A percentile compares a stretch with the other conserved stretches of the same genome.
Conservation (phyloP, 2,329 filamentous ascomycete genomes). For the Arthrobotrys pseudoclavata region DNA sequence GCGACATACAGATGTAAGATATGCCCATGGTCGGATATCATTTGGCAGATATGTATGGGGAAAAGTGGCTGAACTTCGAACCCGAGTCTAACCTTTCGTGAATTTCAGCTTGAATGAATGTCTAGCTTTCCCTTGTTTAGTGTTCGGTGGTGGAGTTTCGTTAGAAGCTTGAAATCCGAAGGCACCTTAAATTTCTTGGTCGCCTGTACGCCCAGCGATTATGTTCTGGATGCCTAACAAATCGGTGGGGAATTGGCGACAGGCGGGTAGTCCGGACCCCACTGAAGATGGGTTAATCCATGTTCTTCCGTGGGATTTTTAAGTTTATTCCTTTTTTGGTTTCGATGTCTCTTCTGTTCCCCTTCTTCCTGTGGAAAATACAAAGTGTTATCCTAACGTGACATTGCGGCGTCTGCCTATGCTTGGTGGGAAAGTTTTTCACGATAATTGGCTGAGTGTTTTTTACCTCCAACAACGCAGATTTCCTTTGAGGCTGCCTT, state of each 20-base stretch:
- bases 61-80: background rate
- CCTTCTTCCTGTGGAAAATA: background rate
- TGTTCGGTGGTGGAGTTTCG: background rate
- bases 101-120: background rate
- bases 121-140: constrained; percentile 13
- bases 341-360: background rate
- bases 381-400: constrained; percentile 32
- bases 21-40: background rate
- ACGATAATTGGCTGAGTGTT: constrained; percentile 15
- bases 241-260: constrained; percentile 28
- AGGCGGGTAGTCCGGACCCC: constrained; percentile 31
- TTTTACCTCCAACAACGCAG: constrained; percentile 19
- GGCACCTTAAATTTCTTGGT: constrained; percentile 19
- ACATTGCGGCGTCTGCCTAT: constrained; percentile 13
- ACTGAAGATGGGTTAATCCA: constrained; percentile 19
- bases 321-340: background rate
- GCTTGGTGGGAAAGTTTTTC: constrained; percentile 1
- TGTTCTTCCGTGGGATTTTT: constrained; percentile 7
- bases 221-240: constrained; percentile 34
- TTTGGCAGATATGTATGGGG: background rate
- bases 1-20: constrained; percentile 3
- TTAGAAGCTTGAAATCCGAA: constrained; percentile 13
- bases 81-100: constrained; percentile 7
- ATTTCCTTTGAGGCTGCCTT: constrained; percentile 22
- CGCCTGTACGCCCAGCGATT: constrained; percentile 18